These are phyloP conservation scores for Paraconiothyrium sp. DNA, from an alignment of 2,329 filamentous ascomycete species.

Conservation along the genomic window DNA sequence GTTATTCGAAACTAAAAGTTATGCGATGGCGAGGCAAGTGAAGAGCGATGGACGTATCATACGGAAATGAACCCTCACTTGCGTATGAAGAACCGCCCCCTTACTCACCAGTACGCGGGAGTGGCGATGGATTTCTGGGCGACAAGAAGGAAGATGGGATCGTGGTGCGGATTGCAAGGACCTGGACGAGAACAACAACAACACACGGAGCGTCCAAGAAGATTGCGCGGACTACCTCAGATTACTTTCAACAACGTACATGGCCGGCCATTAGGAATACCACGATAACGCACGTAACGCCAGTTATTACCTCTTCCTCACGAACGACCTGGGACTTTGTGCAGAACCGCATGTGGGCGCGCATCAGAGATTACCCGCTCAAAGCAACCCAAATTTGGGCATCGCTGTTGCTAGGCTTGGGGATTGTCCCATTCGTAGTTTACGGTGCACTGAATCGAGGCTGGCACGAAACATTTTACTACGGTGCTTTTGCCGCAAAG, in stretches of 20 bases:
- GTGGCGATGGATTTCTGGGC: neutral
- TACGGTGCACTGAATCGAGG: neutral
- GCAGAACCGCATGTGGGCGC: conserved; percentile 3
- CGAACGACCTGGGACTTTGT: conserved; percentile 4
- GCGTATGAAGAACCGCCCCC: conserved; percentile 6
- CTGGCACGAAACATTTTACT: neutral
- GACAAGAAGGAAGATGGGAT: conserved; percentile 5
- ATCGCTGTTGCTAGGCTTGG: conserved; percentile 1
- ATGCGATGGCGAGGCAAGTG: neutral
- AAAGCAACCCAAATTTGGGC: conserved; percentile 9
- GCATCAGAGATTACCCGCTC: conserved; percentile 4
- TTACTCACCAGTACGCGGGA: conserved; percentile 10
- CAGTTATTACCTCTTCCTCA: neutral
- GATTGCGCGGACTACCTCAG: conserved; percentile 2
- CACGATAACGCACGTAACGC: neutral
- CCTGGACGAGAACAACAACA: conserved; percentile 5
- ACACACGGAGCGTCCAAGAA: neutral
- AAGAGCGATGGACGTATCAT: conserved; percentile 1
- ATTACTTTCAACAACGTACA: conserved; percentile 1
- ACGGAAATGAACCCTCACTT: conserved; percentile 4
- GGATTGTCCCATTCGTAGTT: conserved; percentile 9
- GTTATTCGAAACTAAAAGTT: neutral
- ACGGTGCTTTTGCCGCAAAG: conserved; percentile 14
- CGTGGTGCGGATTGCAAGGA: conserved; percentile 1
- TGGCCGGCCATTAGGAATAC: conserved; percentile 6